A percentile compares a stretch with the other conserved stretches of the same genome.
Conservation (phyloP, 306 rosid genomes). For the Delonix regia region DNA sequence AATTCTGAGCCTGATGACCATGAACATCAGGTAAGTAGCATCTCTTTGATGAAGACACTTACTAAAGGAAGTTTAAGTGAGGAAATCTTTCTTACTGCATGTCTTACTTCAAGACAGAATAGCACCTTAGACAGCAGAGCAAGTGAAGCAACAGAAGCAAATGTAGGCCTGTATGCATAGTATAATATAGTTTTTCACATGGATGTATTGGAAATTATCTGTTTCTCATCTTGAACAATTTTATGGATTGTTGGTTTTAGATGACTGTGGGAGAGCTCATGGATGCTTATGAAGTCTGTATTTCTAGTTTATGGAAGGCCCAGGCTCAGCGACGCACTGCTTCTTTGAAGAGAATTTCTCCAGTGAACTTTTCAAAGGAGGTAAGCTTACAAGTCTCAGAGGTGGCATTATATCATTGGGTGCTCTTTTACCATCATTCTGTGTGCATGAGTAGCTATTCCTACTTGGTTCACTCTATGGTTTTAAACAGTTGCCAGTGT, state of each 20-base stretch:
- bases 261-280: constrained; percentile 85
- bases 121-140: constrained; percentile 49
- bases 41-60: constrained; percentile 27
- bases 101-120: constrained; percentile 63
- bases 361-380: constrained; percentile 89
- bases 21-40: constrained; percentile 67
- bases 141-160: constrained; percentile 50
- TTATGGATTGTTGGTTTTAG: constrained; percentile 53
- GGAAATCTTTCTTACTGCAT: constrained; percentile 38
- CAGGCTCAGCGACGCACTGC: constrained; percentile 61
- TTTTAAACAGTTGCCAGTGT: background rate
- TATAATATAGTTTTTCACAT: constrained; percentile 6
- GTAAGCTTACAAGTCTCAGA: constrained; percentile 41
- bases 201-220: constrained; percentile 25
- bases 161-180: constrained; percentile 55
- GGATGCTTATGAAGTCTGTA: constrained; percentile 79
- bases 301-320: constrained; percentile 66
- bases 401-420: constrained; percentile 18
- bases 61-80: constrained; percentile 37
- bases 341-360: constrained; percentile 81
- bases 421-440: constrained; percentile 19
- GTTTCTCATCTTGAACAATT: constrained; percentile 33
- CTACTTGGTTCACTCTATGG: constrained; percentile 2
- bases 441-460: constrained; percentile 19
- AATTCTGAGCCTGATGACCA: constrained; percentile 58